Conservation (phyloP, 192 early-diverging fungal genomes). For the Coemansia sp. region DNA sequence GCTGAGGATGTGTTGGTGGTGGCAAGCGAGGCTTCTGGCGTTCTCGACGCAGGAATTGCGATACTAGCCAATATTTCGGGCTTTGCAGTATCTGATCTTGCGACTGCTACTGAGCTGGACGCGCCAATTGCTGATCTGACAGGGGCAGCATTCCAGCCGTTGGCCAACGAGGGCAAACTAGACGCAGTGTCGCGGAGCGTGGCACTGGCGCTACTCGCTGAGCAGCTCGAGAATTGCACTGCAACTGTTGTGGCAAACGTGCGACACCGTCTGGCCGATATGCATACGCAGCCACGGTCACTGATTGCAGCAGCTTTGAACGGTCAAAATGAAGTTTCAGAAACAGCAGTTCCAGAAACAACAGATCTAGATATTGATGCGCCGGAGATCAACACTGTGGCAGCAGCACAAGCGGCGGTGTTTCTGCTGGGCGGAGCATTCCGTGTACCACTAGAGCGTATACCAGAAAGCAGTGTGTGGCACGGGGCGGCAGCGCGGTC, state of each 20-base stretch:
- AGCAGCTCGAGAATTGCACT: slow-evolving; percentile 16
- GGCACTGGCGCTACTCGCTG: slow-evolving; percentile 20
- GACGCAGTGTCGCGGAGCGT: slow-evolving; percentile 20
- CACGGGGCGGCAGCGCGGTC: slow-evolving; percentile 25
- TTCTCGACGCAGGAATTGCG: background rate
- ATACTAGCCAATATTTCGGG: slow-evolving; percentile 8
- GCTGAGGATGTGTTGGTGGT: slow-evolving; percentile 6
- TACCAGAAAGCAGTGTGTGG: slow-evolving; percentile 23
- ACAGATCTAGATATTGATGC: background rate
- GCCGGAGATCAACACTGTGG: background rate
- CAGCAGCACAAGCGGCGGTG: slow-evolving; percentile 4
- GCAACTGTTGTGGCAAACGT: slow-evolving; percentile 3
- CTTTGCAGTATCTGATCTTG: background rate
- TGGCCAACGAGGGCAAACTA: slow-evolving; percentile 30
- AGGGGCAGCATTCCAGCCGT: slow-evolving; percentile 22
- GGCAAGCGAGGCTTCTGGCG: background rate
- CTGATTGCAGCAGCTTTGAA: slow-evolving; percentile 1
- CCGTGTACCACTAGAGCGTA: slow-evolving; percentile 19
- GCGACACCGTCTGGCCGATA: background rate
- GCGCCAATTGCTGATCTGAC: background rate
- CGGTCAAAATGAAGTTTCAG: background rate
- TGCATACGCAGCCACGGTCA: background rate
- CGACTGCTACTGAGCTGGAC: background rate
- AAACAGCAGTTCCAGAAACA: background rate
- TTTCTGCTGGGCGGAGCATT: slow-evolving; percentile 32